phyloP scores from a whole-genome alignment of 2,329 filamentous ascomycete genomes.

The Shiraia bambusicola region DNA sequence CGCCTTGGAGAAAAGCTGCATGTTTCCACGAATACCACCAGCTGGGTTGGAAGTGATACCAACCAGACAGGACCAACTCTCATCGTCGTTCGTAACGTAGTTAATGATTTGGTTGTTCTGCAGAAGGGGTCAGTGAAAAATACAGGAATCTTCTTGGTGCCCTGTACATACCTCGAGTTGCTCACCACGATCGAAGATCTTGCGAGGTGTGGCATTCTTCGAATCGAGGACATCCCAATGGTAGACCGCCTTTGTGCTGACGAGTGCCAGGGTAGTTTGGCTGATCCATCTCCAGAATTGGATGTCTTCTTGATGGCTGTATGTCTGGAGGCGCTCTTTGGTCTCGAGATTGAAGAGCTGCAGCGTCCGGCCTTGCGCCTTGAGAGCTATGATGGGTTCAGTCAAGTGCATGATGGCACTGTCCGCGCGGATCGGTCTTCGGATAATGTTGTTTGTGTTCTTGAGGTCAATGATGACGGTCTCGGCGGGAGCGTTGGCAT shows the following conservation, averaged over 20 bases:
- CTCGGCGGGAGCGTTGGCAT: slow-evolving; percentile 79
- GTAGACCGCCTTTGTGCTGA: slow-evolving; percentile 88
- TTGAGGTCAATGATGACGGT: slow-evolving; percentile 98
- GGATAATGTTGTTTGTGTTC: slow-evolving; percentile 93
- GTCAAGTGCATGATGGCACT: slow-evolving; percentile 99
- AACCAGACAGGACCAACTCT: slow-evolving; percentile 97
- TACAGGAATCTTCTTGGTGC: background rate
- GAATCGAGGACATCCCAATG: slow-evolving; percentile 97
- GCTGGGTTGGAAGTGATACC: slow-evolving; percentile 93
- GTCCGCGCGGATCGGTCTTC: slow-evolving; percentile 95
- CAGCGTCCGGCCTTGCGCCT: slow-evolving; percentile 88
- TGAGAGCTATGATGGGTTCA: slow-evolving; percentile 93
- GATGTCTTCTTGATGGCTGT: slow-evolving; percentile 94
- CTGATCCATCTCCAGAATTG: slow-evolving; percentile 99
- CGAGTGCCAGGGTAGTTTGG: slow-evolving; percentile 81
- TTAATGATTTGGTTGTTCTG: slow-evolving; percentile 99
- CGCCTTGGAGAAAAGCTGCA: slow-evolving; percentile 96
- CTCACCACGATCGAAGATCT: slow-evolving; percentile 91
- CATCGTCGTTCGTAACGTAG: slow-evolving; percentile 92
- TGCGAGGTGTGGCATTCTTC: slow-evolving; percentile 72
- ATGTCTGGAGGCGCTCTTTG: slow-evolving; percentile 95
- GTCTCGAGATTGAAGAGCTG: slow-evolving; percentile 95
- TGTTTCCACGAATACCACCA: slow-evolving; percentile 89
- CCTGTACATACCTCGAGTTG: slow-evolving; percentile 80
- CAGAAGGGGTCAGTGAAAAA: slow-evolving; percentile 9